Base-by-base conservation (phyloP, 225 moss, liverwort and hornwort species). In the Marchantia polymorpha region DNA sequence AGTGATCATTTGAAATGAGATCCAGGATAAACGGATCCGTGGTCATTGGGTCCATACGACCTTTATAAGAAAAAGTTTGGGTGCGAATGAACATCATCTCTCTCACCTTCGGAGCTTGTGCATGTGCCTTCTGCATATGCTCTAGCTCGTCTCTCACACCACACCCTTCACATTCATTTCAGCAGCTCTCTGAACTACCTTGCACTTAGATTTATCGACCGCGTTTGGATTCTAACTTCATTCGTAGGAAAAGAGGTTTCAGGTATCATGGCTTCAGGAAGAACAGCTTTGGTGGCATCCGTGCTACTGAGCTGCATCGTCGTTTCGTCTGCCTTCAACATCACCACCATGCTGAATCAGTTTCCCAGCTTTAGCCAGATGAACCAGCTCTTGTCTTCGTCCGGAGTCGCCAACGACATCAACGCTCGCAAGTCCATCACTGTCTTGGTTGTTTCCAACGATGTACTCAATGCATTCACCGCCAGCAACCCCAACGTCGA, bases 401-500 rank as follows among this genome's bases (percentile, higher is more conserved):
- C 82, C 0, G 79, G 76, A 30, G 78, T 85, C 7, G 85, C 29
- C 12, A 52, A 76, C 61, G 82, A 85, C 48, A 39, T 79, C 76
- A 76, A 75, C 49, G 52, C 17, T 8, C 82, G 73, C 52, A 69
- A 68, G 7, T 25, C 71, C 15, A 7, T 85, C 71, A 85, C 85
- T 4, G 7, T 85, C 17, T 54, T 85, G 75, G 85, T 71, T 14
- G 6, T 74, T 49, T 0, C 69, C 22, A 85, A 85, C 50, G 7
- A 0, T 15, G 47, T n/a, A 7, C 3, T 81, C 11, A 26, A 14
- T 22, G 58, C 26, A 23, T 64, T 16, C 31, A 7, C 50, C 6
- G 14, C 13, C 65, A 25, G n/a, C 39, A 39, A 39, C 39, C 39
- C 39, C 65, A n/a, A 15, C 73, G 11, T 11, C 52, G 22, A 23